Base-by-base conservation (phyloP, 2,329 filamentous ascomycete genomes). In the Fusarium buxicola region DNA sequence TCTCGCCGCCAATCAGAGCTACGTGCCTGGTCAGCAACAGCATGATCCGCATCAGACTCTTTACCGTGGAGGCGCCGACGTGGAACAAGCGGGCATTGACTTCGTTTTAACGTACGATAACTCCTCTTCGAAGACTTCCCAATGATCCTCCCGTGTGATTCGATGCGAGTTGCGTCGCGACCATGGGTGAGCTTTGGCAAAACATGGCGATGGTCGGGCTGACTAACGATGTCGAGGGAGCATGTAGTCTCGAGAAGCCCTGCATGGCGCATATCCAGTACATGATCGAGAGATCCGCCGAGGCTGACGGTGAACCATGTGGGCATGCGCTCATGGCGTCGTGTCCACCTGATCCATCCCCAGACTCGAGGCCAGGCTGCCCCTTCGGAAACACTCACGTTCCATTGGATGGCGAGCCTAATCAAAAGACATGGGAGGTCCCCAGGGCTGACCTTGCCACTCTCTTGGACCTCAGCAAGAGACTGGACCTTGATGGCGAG, bases 271-370 rank as follows among this genome's bases (percentile, higher is more conserved):
- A 97, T 77, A 85, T 94, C 78, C 91, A 92, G 69, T 92, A 89
- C 78, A 83, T 96, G 60, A 81, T 94, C 67, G 88, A 87, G 70
- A 79, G 83, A 68, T 78, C 81, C 51, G 78, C 74, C 68, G 81
- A 87, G 52, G 80, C 84, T 49, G 89, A 90, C 63, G 84, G 84
- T 66, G 86, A 90, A 56, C 83, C 91, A 36, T 94, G 91, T 65
- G 95, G 94, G 35, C 95, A 99, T 76, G 94, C 92, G 5, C 82
- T 98, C 66, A 98, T 98, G 94, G 91, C 92, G 13, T 91, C 91
- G 13, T 96, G 92, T 73, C 94, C 94, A 41, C 92, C 94, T 6
- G 86, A 88, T 63, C 81, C 84, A 4, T 83, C 84, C 56, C 71
- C 79, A 47, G 81, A 85, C 51, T 72, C 84, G 56, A 79, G 78